Base-by-base conservation (phyloP, 345 rosid genomes). In the Carallia brachiata region DNA sequence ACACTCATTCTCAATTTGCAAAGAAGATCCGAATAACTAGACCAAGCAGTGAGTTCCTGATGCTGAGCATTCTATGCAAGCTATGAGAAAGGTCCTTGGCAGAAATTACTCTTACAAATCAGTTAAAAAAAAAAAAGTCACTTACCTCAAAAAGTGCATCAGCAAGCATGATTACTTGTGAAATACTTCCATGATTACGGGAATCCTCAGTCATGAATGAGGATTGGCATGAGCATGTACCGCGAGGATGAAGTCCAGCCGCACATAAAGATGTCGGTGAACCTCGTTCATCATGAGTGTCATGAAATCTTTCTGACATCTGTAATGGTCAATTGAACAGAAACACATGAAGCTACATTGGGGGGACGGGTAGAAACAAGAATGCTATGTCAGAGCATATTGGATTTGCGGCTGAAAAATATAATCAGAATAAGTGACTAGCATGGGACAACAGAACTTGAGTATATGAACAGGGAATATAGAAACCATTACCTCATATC, bases 141-240 rank as follows among this genome's bases (percentile, higher is more conserved):
- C 17, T 68, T 68, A 74, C 77, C 72, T 74, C 77, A 68, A 55
- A 62, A 68, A 74, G 77, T 54, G 77, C 68, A 67, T 63, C 77
- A 23, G 73, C 62, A 58, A 74, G 68, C 64, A 74, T 27, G 57
- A 63, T 15, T 40, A 74, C 57, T n/a, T 68, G 72, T 4, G 77
- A 68, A 68, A 74, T 44, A 28, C 39, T 58, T 62, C 39, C 7
- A 32, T 44, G 58, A 52, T 63, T 31, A 57, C 34, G 36, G 36
- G 77, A 18, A 37, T 56, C 69, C 40, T 44, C 73, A 54, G 36
- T 36, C 23, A 7, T 28, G 23, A n/a, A 55, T 7, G 62, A 56
- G 63, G 65, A 28, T 53, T 32, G 63, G 36, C 77, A 74, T 54
- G 64, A 63, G 36, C 77, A 74, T 53, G 77, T 44, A 62, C 73